Evolutionary conservation across 2,329 filamentous ascomycete genomes (phyloP).

Genomic region (Coccinonectria pachysandricola): DNA sequence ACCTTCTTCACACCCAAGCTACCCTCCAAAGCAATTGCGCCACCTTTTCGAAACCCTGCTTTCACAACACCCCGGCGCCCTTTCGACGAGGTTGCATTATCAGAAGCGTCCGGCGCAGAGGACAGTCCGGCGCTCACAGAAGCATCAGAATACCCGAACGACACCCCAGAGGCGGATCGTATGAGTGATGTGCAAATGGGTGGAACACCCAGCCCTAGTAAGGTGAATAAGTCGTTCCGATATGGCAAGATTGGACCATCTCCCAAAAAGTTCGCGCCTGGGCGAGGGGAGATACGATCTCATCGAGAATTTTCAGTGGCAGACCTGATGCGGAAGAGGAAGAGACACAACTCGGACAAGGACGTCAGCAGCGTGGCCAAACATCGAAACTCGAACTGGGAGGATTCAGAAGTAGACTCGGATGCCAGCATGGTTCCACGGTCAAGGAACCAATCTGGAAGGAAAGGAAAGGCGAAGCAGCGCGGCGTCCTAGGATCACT

Average conservation of each 20-base stretch:
- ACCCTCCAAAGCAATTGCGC: slow-evolving; percentile 31
- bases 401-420: slow-evolving; percentile 40
- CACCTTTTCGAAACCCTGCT: slow-evolving; percentile 51
- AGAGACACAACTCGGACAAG: slow-evolving; percentile 38
- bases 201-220: slow-evolving; percentile 35
- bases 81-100: slow-evolving; percentile 41
- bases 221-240: slow-evolving; percentile 35
- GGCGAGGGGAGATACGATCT: slow-evolving; percentile 54
- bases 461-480: slow-evolving; percentile 14
- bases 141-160: slow-evolving; percentile 39
- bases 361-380: slow-evolving; percentile 42
- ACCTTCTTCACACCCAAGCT: slow-evolving; percentile 37
- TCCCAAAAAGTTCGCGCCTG: slow-evolving; percentile 36
- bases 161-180: slow-evolving; percentile 42
- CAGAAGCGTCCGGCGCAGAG: slow-evolving; percentile 48
- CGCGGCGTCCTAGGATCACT: slow-evolving; percentile 31
- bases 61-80: slow-evolving; percentile 54
- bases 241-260: slow-evolving; percentile 30
- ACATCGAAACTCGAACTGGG: slow-evolving; percentile 30
- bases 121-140: slow-evolving; percentile 52
- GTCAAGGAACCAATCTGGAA: slow-evolving; percentile 12
- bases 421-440: slow-evolving; percentile 25
- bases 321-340: slow-evolving; percentile 44
- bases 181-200: slow-evolving; percentile 32
- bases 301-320: slow-evolving; percentile 27